phyloP scores from a whole-genome alignment of 116 monocot genomes.

The Iris pallida region DNA sequence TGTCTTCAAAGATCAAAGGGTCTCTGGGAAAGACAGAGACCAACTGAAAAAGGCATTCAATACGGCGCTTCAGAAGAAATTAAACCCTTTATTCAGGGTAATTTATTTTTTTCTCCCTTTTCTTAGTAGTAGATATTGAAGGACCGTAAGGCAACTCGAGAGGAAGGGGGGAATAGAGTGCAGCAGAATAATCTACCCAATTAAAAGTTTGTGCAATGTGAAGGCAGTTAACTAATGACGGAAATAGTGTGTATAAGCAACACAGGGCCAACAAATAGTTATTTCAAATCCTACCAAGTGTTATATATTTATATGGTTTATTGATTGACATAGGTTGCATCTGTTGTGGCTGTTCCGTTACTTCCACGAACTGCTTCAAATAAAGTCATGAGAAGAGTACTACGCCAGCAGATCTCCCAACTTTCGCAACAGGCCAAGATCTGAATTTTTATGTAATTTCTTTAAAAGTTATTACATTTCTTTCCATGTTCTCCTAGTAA shows the following conservation, averaged over 20 bases:
- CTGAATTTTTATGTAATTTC: constrained; percentile 17
- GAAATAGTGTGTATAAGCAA: not conserved
- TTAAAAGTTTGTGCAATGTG: too few relatives aligned
- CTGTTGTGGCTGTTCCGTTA: constrained; percentile 49
- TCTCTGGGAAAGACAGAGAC: constrained; percentile 29
- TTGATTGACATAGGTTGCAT: constrained; percentile 52
- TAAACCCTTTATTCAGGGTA: constrained; percentile 94
- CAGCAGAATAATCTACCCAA: too few relatives aligned
- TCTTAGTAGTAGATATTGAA: not conserved
- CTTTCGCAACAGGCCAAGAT: constrained; percentile 33
- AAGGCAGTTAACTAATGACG: too few relatives aligned
- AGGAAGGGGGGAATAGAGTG: too few relatives aligned
- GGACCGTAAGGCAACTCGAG: too few relatives aligned
- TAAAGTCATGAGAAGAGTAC: constrained; percentile 92
- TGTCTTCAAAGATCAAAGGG: constrained; percentile 57
- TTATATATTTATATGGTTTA: not conserved
- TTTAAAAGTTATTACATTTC: not conserved
- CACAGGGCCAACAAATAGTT: not conserved
- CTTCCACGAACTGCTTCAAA: constrained; percentile 95
- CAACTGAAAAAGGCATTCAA: constrained; percentile 62
- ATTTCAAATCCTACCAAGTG: not conserved
- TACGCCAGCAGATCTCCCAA: constrained; percentile 53
- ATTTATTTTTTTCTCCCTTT: not conserved
- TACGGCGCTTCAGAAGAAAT: constrained; percentile 60
- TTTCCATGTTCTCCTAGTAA: not conserved